Conservation (phyloP, 306 rosid species). For the Cercis canadensis region DNA sequence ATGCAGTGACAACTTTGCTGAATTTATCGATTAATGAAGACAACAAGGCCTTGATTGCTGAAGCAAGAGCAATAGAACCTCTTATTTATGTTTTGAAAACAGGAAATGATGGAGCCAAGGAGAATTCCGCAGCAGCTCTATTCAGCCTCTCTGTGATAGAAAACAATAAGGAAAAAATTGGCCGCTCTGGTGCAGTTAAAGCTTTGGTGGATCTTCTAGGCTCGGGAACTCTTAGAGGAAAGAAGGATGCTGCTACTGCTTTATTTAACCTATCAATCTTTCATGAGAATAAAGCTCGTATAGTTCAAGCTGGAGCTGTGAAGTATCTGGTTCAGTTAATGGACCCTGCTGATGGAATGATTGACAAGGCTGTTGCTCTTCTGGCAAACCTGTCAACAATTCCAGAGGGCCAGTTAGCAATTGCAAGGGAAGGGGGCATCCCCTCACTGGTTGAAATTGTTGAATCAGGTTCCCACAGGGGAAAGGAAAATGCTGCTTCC, state of each 20-base stretch:
- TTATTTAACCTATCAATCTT: slow-evolving; percentile 83
- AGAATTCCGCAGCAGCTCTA: slow-evolving; percentile 90
- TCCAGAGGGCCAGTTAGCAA: slow-evolving; percentile 75
- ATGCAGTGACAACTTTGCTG: slow-evolving; percentile 91
- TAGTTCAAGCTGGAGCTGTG: slow-evolving; percentile 93
- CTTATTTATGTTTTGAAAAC: slow-evolving; percentile 80
- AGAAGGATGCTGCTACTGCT: slow-evolving; percentile 97
- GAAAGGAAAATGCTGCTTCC: slow-evolving; percentile 94
- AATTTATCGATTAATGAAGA: slow-evolving; percentile 79
- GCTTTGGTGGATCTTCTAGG: slow-evolving; percentile 86
- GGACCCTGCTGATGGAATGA: slow-evolving; percentile 78
- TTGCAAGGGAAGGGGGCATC: slow-evolving; percentile 73
- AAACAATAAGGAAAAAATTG: slow-evolving; percentile 81
- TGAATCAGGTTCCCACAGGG: slow-evolving; percentile 85
- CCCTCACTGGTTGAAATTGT: slow-evolving; percentile 84
- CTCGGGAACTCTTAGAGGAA: slow-evolving; percentile 86
- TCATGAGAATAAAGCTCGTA: slow-evolving; percentile 90
- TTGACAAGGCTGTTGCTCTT: slow-evolving; percentile 91
- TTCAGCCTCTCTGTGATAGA: slow-evolving; percentile 88
- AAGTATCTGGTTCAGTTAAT: slow-evolving; percentile 74
- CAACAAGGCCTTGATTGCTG: slow-evolving; percentile 80
- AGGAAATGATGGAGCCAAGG: slow-evolving; percentile 82
- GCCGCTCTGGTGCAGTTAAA: slow-evolving; percentile 88
- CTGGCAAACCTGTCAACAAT: slow-evolving; percentile 88
- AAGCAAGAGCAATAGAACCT: slow-evolving; percentile 84